Percentiles rank a stretch among this genome's conserved stretches.
Conservation (phyloP, 2,329 filamentous ascomycete genomes). For the Plectosphaerella plurivora region DNA sequence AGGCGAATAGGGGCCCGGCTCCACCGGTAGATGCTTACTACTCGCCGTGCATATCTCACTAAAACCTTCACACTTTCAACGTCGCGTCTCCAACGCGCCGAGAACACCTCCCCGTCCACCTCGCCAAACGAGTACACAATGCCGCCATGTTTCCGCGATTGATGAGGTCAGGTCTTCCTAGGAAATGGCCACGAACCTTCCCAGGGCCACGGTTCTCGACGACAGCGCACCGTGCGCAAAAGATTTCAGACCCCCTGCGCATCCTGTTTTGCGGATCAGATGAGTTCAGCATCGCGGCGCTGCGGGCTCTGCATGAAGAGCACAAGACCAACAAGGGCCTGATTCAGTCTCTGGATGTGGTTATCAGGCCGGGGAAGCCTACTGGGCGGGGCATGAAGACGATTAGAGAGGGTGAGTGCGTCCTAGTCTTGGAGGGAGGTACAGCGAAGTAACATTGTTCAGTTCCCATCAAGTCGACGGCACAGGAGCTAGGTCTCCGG, state of each 20-base stretch:
- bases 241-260: slow-evolving; percentile 56
- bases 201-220: not conserved
- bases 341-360: slow-evolving; percentile 77
- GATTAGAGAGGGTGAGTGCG: slow-evolving; percentile 55
- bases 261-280: slow-evolving; percentile 96
- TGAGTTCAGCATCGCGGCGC: slow-evolving; percentile 75
- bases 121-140: not conserved
- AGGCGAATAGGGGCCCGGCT: not conserved
- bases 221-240: not conserved
- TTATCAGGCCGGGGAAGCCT: slow-evolving; percentile 75
- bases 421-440: not conserved
- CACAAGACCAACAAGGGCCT: slow-evolving; percentile 43
- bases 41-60: not conserved
- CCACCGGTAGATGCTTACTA: not conserved
- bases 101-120: too few relatives aligned
- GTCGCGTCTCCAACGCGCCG: not conserved
- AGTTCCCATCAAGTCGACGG: slow-evolving; percentile 72
- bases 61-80: not conserved
- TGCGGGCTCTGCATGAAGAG: slow-evolving; percentile 64
- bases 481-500: slow-evolving; percentile 57
- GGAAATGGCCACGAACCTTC: not conserved
- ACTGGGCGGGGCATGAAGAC: slow-evolving; percentile 69
- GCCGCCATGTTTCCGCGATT: not conserved
- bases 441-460: not conserved
- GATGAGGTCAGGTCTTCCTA: not conserved